Conservation (phyloP, 441 rosid genomes). For the Syzygium malaccense region DNA sequence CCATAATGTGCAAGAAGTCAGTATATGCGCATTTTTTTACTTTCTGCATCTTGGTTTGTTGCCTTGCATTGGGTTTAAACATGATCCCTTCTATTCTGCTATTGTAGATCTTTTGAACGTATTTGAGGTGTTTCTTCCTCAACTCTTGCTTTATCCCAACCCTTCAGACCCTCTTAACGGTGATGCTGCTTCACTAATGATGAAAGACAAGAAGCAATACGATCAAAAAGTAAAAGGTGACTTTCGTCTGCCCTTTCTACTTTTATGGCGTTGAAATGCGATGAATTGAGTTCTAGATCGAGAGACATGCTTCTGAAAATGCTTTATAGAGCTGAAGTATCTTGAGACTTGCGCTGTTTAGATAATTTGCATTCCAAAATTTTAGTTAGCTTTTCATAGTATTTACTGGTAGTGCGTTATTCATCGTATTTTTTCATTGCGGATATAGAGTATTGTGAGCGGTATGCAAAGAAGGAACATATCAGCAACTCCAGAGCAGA, state of each 20-base stretch:
- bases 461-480: constrained; percentile 48
- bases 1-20: neutral
- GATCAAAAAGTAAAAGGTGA: constrained; percentile 62
- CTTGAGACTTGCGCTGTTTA: neutral
- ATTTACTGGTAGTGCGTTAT: neutral
- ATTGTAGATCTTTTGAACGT: constrained; percentile 57
- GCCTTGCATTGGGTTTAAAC: neutral
- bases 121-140: constrained; percentile 65
- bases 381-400: neutral
- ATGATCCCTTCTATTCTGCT: neutral
- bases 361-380: neutral
- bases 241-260: neutral
- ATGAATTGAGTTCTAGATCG: neutral
- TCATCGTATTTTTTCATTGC: neutral
- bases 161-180: constrained; percentile 60
- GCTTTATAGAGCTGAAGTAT: neutral
- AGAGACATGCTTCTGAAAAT: neutral
- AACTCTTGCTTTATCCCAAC: constrained; percentile 64
- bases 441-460: constrained; percentile 47
- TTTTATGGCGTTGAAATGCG: neutral
- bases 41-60: neutral
- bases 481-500: constrained; percentile 20
- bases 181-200: constrained; percentile 65
- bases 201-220: constrained; percentile 47
- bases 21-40: neutral